Evolutionary conservation across 1,139 yeast genomes (phyloP), one percentile per base, ranked within the genome.

Genomic region (Blastobotrys buckinghamii): DNA sequence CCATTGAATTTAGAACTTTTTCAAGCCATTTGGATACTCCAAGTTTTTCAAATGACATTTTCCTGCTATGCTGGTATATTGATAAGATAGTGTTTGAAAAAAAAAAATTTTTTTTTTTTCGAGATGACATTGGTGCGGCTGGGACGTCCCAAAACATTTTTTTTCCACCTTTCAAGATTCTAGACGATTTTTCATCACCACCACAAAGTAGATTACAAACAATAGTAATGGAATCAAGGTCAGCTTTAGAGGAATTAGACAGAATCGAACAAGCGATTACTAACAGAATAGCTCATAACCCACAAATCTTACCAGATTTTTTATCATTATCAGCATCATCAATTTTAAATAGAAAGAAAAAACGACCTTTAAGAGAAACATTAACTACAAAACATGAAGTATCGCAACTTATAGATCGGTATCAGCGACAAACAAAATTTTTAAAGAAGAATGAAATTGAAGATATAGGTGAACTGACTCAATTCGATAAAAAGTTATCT

Each of bases 11-110:
- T 6, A 92, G 75, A 0, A 97, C 77, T 58, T 92, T 97, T 33
- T 75, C 74, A 26, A 94, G 79, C 97, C 98, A 90, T 65, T 76
- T 80, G 37, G 96, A 78, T 5, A 88, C 79, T 0, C 97, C 97
- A 30, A 90, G 62, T 10, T 74, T 74, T 53, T 75, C 72, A 61
- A 89, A 89, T 6, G 69, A 54, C 61, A 55, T 60, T 40, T 15
- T 32, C 6, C 30, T 13, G 19, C 16, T 44, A 16, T n/a, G 16
- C 15, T n/a, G 7, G 33, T 19, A n/a, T 44, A 5, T 22, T 17
- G 16, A 24, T 24, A 26, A 39, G 26, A 20, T n/a, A 13, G 16
- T 6, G 7, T 15, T 33, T 15, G 17, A 6, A 16, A 42, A 20
- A 24, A 36, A 32, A 37, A 20, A 47, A 36, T 13, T 26, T 39